Base-by-base conservation (phyloP, 2,329 filamentous ascomycete species). In the Apiospora rasikravindrae region DNA sequence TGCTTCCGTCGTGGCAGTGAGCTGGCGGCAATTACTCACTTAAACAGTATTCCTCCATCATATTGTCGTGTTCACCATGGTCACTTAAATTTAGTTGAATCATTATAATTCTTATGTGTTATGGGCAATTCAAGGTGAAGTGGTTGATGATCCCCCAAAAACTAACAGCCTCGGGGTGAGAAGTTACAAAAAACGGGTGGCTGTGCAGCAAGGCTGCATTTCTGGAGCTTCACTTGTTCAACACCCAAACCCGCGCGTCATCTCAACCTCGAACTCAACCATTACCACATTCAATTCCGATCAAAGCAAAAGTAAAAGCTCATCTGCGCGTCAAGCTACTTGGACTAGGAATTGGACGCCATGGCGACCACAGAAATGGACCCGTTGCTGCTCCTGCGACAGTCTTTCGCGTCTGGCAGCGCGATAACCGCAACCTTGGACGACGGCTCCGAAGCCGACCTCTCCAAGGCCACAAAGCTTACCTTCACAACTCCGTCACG, bases 301-400 rank as follows among this genome's bases (percentile, higher is more conserved):
- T 1, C 13, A 5, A 64, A 64, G 40, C 13, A 3, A 37, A 64
- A n/a, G 11, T 19, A 64, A n/a, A 24, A 40, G 4, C 33, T 24
- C 33, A n/a, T 40, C n/a, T 6, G 19, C 57, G 33, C 57, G 57
- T 40, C 22, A 40, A 40, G 11, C 29, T n/a, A 40, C 51, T 24
- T 37, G 33, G 33, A n/a, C 22, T 40, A 10, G 8, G 40, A 40
- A 24, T 40, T 64, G 66, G 66, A 44, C 40, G 82, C 73, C 72
- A 92, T 92, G 90, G 87, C 90, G 76, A 81, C 88, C 70, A 82
- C 84, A 77, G 89, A 91, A 76, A 87, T 90, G 75, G 95, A 98
- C 80, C 91, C 95, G 69, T 91, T 98, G 76, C 87, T 95, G 75
- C 91, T 96, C 75, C 88, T 98, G 77, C 94, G 95, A 79, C 91